phyloP scores from a whole-genome alignment of 1,139 yeast species.

The Geotrichum candidum region DNA sequence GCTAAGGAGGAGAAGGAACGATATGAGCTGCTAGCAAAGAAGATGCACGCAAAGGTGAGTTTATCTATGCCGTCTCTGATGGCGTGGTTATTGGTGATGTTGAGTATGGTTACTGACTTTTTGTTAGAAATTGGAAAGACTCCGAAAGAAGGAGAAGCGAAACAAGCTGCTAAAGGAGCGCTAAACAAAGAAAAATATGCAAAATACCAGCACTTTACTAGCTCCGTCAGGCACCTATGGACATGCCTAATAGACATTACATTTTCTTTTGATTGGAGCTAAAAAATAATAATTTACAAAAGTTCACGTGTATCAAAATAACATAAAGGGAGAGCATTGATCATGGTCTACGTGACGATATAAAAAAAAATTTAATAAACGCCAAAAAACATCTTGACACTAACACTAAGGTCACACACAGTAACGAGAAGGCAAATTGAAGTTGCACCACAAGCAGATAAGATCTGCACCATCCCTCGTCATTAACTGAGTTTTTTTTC shows the following conservation, averaged over 20 bases:
- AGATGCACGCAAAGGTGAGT: slow-evolving; percentile 37
- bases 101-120: neutral
- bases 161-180: slow-evolving; percentile 42
- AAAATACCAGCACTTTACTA: neutral
- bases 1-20: slow-evolving; percentile 41
- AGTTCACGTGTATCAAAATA: neutral
- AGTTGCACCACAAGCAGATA: too few relatives aligned
- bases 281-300: neutral
- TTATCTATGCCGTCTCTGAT: neutral
- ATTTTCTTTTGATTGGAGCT: neutral
- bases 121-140: slow-evolving; percentile 33
- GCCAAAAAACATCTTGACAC: neutral
- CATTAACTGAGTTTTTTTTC: too few relatives aligned
- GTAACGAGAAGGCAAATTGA: too few relatives aligned
- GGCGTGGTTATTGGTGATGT: neutral
- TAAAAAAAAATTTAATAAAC: neutral
- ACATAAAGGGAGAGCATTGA: neutral
- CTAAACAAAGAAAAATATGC: slow-evolving; percentile 17
- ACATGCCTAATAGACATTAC: neutral
- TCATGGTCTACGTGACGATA: neutral
- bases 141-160: slow-evolving; percentile 38
- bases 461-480: too few relatives aligned
- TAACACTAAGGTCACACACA: neutral
- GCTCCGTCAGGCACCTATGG: neutral
- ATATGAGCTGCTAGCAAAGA: slow-evolving; percentile 36